Base-by-base conservation (phyloP, 495 filamentous ascomycete genomes). In the Talaromyces proteolyticus region DNA sequence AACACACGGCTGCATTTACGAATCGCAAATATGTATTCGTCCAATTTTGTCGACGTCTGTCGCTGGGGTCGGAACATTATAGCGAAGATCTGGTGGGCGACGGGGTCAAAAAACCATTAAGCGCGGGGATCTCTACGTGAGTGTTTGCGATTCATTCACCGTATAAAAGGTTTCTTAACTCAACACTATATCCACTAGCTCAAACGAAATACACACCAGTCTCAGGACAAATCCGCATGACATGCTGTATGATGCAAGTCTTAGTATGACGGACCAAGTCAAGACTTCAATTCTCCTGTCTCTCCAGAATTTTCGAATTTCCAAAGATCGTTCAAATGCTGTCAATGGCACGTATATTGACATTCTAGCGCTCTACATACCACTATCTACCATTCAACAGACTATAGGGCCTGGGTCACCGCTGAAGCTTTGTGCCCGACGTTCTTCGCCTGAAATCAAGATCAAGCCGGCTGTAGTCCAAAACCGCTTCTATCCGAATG, bases 151-250 rank as follows among this genome's bases (percentile, higher is more conserved):
- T n/a, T n/a, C n/a, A n/a, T n/a, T n/a, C n/a, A n/a, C n/a, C n/a
- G n/a, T n/a, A n/a, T n/a, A 36, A 41, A 25, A 22, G 23, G 39
- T 49, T 42, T 17, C 21, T 40, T 49, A 38, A 6, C 26, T 29
- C 3, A n/a, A 12, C n/a, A 21, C 24, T 6, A 22, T 7, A 51
- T 57, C 25, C 29, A 45, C 57, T 87, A 84, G 72, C 91, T 19
- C 89, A 94, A 78, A 90, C 89, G 8, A 93, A 93, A 62, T 91
- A 82, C 66, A 88, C 86, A 4, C 73, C 85, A 1, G 52, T 76
- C 14, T 67, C 67, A 34, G 78, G 79, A 12, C 86, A 89, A 56
- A 84, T 44, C 70, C 64, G 3, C 59, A 72, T 20, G 75, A 78
- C 51, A 72, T 81, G 67, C 86, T 84, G 2, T 89, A 83, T 63